These are phyloP conservation scores for Wickerhamiella musiphila DNA, from an alignment of 805 yeast species.

Conservation along the genomic window DNA sequence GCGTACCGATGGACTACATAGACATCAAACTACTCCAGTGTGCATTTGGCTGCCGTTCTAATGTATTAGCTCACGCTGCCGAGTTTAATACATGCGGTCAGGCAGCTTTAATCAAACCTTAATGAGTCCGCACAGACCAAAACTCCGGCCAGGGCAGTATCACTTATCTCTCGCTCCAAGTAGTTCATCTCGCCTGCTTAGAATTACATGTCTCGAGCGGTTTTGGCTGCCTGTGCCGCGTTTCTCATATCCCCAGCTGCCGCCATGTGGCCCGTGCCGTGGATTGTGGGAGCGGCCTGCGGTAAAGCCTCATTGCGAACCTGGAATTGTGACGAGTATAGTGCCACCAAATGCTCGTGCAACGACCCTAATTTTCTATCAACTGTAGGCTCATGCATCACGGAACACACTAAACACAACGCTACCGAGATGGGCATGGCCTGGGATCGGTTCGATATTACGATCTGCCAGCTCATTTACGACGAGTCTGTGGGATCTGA, in stretches of 20 bases:
- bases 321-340: slow-evolving; percentile 10
- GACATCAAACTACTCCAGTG: no score
- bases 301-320: slow-evolving; percentile 11
- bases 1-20: no score
- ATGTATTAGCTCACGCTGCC: no score
- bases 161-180: no score
- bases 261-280: slow-evolving; percentile 9
- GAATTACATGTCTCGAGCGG: no score
- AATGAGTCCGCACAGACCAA: no score
- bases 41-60: no score
- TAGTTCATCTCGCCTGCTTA: no score
- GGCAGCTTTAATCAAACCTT: no score
- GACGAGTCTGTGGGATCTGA: slow-evolving; percentile 7
- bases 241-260: neutral
- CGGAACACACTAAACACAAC: slow-evolving; percentile 11
- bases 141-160: no score
- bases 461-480: slow-evolving; percentile 15
- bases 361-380: slow-evolving; percentile 15
- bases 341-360: slow-evolving; percentile 20
- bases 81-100: no score
- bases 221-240: no score
- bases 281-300: slow-evolving; percentile 13
- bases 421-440: slow-evolving; percentile 17
- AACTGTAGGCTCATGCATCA: slow-evolving; percentile 20
- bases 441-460: slow-evolving; percentile 17